Evolutionary conservation across 2,329 filamentous ascomycete species (phyloP), one percentile per base, ranked within the genome.

Genomic region (Fusarium bactridioides): DNA sequence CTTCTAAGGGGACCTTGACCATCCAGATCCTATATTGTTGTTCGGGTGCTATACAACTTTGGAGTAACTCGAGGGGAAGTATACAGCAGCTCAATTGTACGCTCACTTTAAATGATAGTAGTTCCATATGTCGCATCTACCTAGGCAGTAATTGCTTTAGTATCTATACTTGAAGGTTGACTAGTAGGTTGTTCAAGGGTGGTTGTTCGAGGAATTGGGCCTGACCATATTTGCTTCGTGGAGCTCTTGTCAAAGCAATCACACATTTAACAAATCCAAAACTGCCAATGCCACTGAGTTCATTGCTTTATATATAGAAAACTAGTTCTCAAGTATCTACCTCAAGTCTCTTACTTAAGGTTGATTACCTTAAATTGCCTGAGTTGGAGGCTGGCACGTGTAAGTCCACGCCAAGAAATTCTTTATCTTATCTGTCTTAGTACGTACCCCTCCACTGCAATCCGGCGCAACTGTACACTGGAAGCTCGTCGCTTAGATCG

Each of bases 341-440:
- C 18, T 54, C 10, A n/a, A 23, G 21, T 48, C 29, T 50, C 16
- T 23, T 19, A 18, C 11, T 33, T 21, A n/a, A 51, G 18, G 48
- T 44, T 33, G 25, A 45, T 57, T 48, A 23, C 27, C 45, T 43
- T 19, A 19, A n/a, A 21, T 25, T 43, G 43, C 33, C 56, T 16
- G 23, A 23, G 33, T 38, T 25, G 35, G 54, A 31, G 21, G 21
- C 12, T 48, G 29, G 66, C 50, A 69, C 58, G 44, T 69, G 51
- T 64, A 61, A 67, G 37, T 33, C 19, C 21, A 59, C 48, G 69
- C 64, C 64, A 70, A 70, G 69, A 38, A 37, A 33, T 40, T 33
- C 18, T 58, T 74, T 74, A 74, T 74, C 71, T 74, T 74, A 74
- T 74, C 71, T 29, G 10, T 21, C 23, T 19, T 11, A 59, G 71